Conservation (phyloP, 805 yeast species). For the Yarrowia sp. region DNA sequence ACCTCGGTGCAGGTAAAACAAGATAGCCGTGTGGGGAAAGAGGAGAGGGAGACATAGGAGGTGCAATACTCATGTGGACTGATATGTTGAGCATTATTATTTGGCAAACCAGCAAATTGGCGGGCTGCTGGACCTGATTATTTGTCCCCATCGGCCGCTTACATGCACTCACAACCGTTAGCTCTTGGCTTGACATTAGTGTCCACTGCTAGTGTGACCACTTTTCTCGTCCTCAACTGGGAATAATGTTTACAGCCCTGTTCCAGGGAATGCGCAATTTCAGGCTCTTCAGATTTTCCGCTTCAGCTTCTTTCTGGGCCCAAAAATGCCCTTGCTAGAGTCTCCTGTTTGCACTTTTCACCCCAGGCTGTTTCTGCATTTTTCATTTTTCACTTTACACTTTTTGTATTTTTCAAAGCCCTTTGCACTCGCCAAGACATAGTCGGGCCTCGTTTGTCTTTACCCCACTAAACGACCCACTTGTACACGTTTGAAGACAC, state of each 20-base stretch:
- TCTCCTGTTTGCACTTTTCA: not conserved
- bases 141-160: too few species aligned
- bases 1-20: conserved; percentile 12
- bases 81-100: not conserved
- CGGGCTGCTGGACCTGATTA: not conserved
- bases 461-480: conserved; percentile 25
- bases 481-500: conserved; percentile 8
- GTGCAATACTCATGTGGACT: conserved; percentile 30
- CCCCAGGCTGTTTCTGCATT: not conserved
- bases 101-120: not conserved
- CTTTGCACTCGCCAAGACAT: not conserved
- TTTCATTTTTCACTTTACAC: not conserved
- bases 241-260: not conserved
- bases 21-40: conserved; percentile 37
- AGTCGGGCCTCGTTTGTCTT: not conserved
- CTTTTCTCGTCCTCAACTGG: not conserved
- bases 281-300: not conserved
- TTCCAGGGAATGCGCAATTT: not conserved
- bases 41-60: conserved; percentile 16
- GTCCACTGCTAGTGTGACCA: not conserved
- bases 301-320: not conserved
- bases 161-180: conserved; percentile 1
- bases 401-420: not conserved
- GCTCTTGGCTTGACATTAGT: conserved; percentile 16
- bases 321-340: not conserved